Evolutionary conservation across 2,329 filamentous ascomycete species (phyloP).

Genomic region (Ophiocordyceps unilateralis): DNA sequence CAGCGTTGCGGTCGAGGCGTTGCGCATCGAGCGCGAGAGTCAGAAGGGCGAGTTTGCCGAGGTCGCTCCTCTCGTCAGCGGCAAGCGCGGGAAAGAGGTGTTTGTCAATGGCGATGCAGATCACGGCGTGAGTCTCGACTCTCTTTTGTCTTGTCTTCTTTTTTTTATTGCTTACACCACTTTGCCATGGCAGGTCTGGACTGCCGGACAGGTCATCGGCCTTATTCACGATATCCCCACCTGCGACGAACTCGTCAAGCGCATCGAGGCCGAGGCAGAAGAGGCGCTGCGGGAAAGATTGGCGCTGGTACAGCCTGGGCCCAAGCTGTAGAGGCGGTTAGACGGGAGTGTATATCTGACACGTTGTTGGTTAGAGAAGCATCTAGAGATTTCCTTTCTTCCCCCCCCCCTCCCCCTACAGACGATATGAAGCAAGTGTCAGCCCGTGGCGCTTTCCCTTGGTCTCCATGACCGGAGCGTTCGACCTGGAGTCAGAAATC

Average conservation of each 20-base stretch:
- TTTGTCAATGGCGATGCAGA: conserved; percentile 86
- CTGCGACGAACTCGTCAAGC: conserved; percentile 47
- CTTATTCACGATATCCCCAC: conserved; percentile 72
- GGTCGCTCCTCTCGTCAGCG: conserved; percentile 73
- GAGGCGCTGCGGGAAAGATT: conserved; percentile 43
- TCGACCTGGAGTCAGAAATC: no score
- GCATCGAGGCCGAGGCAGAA: conserved; percentile 65
- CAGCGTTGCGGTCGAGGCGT: conserved; percentile 65
- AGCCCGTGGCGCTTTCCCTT: no score
- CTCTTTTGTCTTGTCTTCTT: not conserved
- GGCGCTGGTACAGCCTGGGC: conserved; percentile 33
- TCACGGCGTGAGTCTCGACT: conserved; percentile 50
- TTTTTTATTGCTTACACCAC: conserved; percentile 5
- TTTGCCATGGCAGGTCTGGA: conserved; percentile 72
- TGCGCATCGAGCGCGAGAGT: conserved; percentile 71
- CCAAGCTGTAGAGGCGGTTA: conserved; percentile 34
- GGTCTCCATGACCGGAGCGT: no score
- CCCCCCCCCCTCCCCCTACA: not conserved
- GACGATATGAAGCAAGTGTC: no score
- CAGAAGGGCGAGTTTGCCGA: conserved; percentile 76
- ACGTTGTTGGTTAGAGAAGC: no score
- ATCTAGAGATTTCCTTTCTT: not conserved
- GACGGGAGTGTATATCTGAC: no score
- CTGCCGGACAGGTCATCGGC: conserved; percentile 87
- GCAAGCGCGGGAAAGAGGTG: conserved; percentile 78